These are phyloP conservation scores for Asterophora lycoperdoides DNA, from an alignment of 768 basidiomycete species.

Conservation along the genomic window DNA sequence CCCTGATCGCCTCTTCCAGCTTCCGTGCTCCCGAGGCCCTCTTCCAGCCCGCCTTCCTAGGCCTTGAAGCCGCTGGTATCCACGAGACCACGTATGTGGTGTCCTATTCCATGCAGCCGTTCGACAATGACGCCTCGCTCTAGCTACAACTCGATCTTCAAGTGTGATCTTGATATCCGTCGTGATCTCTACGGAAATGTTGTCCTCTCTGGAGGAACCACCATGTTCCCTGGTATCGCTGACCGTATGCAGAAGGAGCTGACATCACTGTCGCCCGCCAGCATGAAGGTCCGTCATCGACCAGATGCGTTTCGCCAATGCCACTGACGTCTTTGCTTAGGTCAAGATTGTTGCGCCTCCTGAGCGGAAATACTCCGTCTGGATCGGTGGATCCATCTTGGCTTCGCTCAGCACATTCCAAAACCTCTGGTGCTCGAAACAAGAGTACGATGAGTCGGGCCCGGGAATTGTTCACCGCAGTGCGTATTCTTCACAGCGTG, in stretches of 20 bases:
- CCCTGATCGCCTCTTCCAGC: slow-evolving; percentile 49
- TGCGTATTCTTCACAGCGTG: slow-evolving; percentile 29
- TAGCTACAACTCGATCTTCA: slow-evolving; percentile 80
- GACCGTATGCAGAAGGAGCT: slow-evolving; percentile 97
- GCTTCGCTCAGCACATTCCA: slow-evolving; percentile 95
- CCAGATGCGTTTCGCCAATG: background rate
- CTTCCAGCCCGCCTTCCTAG: slow-evolving; percentile 90
- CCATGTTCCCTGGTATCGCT: slow-evolving; percentile 95
- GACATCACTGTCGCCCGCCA: slow-evolving; percentile 75
- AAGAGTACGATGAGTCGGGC: slow-evolving; percentile 87
- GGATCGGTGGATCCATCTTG: slow-evolving; percentile 86
- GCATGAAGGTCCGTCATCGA: slow-evolving; percentile 67
- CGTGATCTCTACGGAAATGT: slow-evolving; percentile 80
- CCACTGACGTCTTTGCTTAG: slow-evolving; percentile 24
- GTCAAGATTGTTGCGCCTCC: slow-evolving; percentile 93
- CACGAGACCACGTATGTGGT: slow-evolving; percentile 74
- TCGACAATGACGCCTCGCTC: slow-evolving; percentile 20
- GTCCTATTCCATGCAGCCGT: slow-evolving; percentile 3
- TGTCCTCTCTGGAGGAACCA: slow-evolving; percentile 85
- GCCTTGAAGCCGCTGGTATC: slow-evolving; percentile 86
- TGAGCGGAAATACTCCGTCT: slow-evolving; percentile 94
- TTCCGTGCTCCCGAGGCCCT: slow-evolving; percentile 93
- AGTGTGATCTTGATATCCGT: slow-evolving; percentile 84
- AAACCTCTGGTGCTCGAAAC: slow-evolving; percentile 91
- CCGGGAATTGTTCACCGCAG: slow-evolving; percentile 79